Conservation (phyloP, 768 basidiomycete species). For the Boletus subparvulus region DNA sequence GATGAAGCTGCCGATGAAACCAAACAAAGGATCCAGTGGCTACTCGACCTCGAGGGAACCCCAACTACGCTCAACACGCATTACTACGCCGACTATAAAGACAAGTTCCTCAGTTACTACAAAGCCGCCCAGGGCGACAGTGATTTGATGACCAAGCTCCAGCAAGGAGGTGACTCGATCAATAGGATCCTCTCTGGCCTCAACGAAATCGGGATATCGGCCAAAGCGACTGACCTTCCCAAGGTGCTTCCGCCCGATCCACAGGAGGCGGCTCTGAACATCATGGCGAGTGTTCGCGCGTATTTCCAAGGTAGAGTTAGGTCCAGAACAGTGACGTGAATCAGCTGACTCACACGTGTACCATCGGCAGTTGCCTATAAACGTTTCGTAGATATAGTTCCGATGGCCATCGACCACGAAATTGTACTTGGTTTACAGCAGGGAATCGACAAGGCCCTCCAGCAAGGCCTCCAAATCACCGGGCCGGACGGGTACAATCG, state of each 20-base stretch:
- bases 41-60: conserved; percentile 46
- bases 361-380: conserved; percentile 44
- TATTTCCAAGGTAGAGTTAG: conserved; percentile 69
- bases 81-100: conserved; percentile 48
- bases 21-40: conserved; percentile 45
- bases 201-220: conserved; percentile 28
- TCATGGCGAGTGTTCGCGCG: conserved; percentile 72
- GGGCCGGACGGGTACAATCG: conserved; percentile 44
- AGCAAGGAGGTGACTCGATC: conserved; percentile 12
- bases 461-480: conserved; percentile 51
- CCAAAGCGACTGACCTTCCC: conserved; percentile 42
- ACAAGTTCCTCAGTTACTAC: conserved; percentile 52
- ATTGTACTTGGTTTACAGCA: conserved; percentile 47
- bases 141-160: conserved; percentile 10
- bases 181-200: conserved; percentile 27
- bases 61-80: conserved; percentile 55
- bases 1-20: conserved; percentile 41
- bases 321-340: background rate
- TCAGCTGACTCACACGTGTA: background rate
- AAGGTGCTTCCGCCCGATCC: conserved; percentile 51
- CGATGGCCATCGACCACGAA: conserved; percentile 41
- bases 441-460: conserved; percentile 46
- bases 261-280: conserved; percentile 54
- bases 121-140: conserved; percentile 29
- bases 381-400: conserved; percentile 44